Conservation (phyloP, 2,329 filamentous ascomycete genomes). For the Pseudopithomyces maydicus region DNA sequence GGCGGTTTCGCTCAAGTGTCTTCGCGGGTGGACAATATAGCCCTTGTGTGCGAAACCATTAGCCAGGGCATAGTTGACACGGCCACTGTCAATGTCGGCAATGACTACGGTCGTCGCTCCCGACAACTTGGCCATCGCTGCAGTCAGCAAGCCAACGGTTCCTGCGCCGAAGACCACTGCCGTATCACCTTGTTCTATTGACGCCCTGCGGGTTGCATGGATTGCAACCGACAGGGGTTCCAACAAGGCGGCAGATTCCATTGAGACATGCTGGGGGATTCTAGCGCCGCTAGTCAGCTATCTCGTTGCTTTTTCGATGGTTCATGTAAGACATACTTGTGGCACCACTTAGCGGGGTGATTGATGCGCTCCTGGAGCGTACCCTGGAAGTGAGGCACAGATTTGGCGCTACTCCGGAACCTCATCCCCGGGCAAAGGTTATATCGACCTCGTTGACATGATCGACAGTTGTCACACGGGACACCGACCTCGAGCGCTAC, state of each 20-base stretch:
- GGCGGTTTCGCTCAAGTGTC: slow-evolving; percentile 30
- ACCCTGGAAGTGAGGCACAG: slow-evolving; percentile 50
- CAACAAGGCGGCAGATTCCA: slow-evolving; percentile 46
- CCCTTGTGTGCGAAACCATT: slow-evolving; percentile 48
- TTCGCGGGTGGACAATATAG: slow-evolving; percentile 36
- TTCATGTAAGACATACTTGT: slow-evolving; percentile 48
- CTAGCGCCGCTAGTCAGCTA: slow-evolving; percentile 40
- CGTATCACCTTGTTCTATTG: slow-evolving; percentile 72
- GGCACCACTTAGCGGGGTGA: slow-evolving; percentile 51
- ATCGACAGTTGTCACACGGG: slow-evolving; percentile 48
- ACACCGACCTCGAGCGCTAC: slow-evolving; percentile 50
- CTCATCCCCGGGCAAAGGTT: slow-evolving; percentile 50
- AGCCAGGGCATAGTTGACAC: slow-evolving; percentile 46
- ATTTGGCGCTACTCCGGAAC: slow-evolving; percentile 51
- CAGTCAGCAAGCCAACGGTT: slow-evolving; percentile 55
- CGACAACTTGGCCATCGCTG: slow-evolving; percentile 48
- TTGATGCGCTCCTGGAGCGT: slow-evolving; percentile 51
- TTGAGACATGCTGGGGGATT: slow-evolving; percentile 46
- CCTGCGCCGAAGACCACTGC: slow-evolving; percentile 88
- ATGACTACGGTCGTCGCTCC: slow-evolving; percentile 49
- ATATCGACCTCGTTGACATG: slow-evolving; percentile 49
- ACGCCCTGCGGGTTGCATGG: slow-evolving; percentile 78
- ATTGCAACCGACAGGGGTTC: slow-evolving; percentile 80
- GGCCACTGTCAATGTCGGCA: slow-evolving; percentile 47
- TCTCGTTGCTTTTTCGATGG: slow-evolving; percentile 22